A percentile compares a stretch with the other conserved stretches of the same genome.
Evolutionary conservation across 2,329 filamentous ascomycete species (phyloP).

Genomic region (Nannizziopsis arthrosporioides): DNA sequence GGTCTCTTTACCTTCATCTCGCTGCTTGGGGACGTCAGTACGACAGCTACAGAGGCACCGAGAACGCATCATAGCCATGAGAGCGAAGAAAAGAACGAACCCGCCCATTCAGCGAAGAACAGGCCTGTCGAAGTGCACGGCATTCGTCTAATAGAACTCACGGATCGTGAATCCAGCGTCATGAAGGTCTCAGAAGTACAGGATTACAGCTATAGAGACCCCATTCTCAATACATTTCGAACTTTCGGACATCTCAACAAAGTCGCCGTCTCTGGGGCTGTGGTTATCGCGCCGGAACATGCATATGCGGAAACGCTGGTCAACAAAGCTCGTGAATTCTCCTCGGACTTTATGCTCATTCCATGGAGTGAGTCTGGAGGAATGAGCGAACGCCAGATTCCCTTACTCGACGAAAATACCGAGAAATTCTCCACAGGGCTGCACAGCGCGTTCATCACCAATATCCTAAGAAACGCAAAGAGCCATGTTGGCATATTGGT

Average conservation of each 20-base stretch:
- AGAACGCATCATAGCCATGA: constrained; percentile 27
- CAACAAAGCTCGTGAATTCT: constrained; percentile 56
- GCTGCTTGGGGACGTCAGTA: constrained; percentile 52
- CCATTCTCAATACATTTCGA: constrained; percentile 81
- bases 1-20: constrained; percentile 73
- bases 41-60: constrained; percentile 23
- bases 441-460: constrained; percentile 64
- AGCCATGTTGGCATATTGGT: constrained; percentile 69
- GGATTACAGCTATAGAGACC: constrained; percentile 61
- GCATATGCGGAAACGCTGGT: constrained; percentile 69
- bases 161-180: constrained; percentile 84
- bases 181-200: constrained; percentile 84
- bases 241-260: constrained; percentile 78
- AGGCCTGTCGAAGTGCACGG: constrained; percentile 62
- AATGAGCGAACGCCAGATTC: constrained; percentile 52
- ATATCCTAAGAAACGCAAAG: constrained; percentile 50
- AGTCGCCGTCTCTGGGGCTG: constrained; percentile 67
- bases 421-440: constrained; percentile 47
- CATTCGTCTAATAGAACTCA: constrained; percentile 73
- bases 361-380: constrained; percentile 82
- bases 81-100: constrained; percentile 16
- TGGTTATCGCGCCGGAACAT: constrained; percentile 64
- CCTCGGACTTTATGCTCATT: constrained; percentile 64
- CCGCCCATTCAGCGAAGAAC: constrained; percentile 15
- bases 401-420: constrained; percentile 41